phyloP scores from a whole-genome alignment of 1,284 basidiomycete genomes.

The Entoloma clypeatum region DNA sequence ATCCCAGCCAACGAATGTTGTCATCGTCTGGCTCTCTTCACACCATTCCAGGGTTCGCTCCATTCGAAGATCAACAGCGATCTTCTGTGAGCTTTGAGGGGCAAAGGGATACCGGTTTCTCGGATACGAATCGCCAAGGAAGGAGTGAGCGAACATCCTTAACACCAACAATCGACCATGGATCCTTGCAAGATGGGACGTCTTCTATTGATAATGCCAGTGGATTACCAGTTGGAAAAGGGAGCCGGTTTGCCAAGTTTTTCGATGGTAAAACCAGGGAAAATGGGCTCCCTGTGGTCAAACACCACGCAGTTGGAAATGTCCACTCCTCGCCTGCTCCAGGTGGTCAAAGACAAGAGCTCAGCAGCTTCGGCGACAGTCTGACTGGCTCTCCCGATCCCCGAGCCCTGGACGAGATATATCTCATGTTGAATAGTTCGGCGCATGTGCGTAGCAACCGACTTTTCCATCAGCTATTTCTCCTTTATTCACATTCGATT shows the following conservation, averaged over 20 bases:
- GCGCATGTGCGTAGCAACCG: slow-evolving; percentile 44
- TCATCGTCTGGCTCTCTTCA: slow-evolving; percentile 29
- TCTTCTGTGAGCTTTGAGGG: slow-evolving; percentile 36
- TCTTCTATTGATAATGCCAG: slow-evolving; percentile 24
- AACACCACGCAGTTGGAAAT: slow-evolving; percentile 38
- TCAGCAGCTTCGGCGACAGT: slow-evolving; percentile 31
- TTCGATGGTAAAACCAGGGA: slow-evolving; percentile 72
- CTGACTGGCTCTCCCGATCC: slow-evolving; percentile 41
- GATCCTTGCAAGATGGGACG: slow-evolving; percentile 13
- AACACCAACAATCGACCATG: slow-evolving; percentile 12
- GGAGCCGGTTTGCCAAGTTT: slow-evolving; percentile 79
- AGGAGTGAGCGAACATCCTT: slow-evolving; percentile 26
- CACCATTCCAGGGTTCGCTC: slow-evolving; percentile 44
- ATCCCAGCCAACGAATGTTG: slow-evolving; percentile 21
- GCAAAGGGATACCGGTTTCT: slow-evolving; percentile 30
- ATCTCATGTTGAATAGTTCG: slow-evolving; percentile 68
- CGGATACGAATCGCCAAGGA: slow-evolving; percentile 35
- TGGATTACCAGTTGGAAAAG: slow-evolving; percentile 52
- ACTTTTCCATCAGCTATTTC: not conserved
- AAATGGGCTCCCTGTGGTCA: slow-evolving; percentile 28
- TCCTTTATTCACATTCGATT: slow-evolving; percentile 5
- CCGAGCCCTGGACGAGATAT: slow-evolving; percentile 69
- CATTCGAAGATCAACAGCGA: slow-evolving; percentile 49
- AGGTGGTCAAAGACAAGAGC: slow-evolving; percentile 46
- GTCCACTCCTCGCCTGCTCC: slow-evolving; percentile 42